Evolutionary conservation across 2,329 filamentous ascomycete genomes (phyloP), one percentile per base, ranked within the genome.

Genomic region (Hymenoscyphus occultus): DNA sequence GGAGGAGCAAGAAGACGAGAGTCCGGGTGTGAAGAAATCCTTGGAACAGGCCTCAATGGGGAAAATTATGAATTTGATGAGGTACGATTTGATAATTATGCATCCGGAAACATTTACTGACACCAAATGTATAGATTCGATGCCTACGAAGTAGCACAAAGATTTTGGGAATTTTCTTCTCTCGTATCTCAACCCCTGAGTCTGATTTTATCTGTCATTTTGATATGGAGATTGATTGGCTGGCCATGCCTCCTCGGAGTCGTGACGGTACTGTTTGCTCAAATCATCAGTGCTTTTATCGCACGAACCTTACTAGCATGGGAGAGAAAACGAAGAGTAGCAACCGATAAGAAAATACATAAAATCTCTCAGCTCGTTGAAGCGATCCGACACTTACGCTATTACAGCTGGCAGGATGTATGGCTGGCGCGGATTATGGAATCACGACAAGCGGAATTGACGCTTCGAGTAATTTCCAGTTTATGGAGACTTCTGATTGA

Each of bases 1-100:
- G 13, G 39, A 56, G 5, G 58, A 64, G 39, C 32, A 39, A 54
- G 70, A 69, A 19, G 60, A 61, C 45, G 69, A 69, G 64, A 74
- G 64, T 60, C 74, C 68, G 40, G 54, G 39, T 35, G 54, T n/a
- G 28, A 67, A 73, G 56, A 75, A 76, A 63, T 66, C 65, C 32
- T 82, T 83, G 64, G 79, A 84, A 63, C 85, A 90, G 1, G 92
- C 93, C 0, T 92, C 91, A 0, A 94, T 93, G 78, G 93, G 93
- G 7, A 96, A 96, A 74, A 95, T 97, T 61, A 84, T 97, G 67
- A 97, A 96, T 71, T 78, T 97, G 1, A 90, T 96, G 81, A 88
- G 92, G 59, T 87, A 84, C 58, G 69, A 3, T 63, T 56, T 10
- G n/a, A 45, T 9, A 28, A 1, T 1, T n/a, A n/a, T 9, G 31